A percentile compares a stretch with the other conserved stretches of the same genome.
Conservation (phyloP, 306 rosid species). For the Erythrophleum fordii region DNA sequence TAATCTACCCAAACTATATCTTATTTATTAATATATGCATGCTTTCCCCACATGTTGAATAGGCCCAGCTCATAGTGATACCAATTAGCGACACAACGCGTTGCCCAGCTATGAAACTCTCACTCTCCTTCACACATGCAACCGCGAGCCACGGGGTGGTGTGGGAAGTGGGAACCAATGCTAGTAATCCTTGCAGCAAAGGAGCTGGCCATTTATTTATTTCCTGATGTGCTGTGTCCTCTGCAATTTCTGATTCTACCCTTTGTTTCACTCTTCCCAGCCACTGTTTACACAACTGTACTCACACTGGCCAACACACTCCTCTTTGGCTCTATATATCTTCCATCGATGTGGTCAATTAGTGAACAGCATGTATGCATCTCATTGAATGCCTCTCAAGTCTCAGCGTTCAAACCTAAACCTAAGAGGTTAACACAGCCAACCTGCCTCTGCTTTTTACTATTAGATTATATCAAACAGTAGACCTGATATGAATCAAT, state of each 20-base stretch:
- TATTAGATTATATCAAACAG: too few relatives aligned
- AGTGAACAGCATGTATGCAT: constrained; percentile 25
- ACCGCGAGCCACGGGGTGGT: background rate
- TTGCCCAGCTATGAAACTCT: background rate
- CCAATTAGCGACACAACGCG: background rate
- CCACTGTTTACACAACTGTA: background rate
- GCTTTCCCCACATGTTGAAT: background rate
- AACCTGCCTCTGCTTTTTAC: constrained; percentile 8
- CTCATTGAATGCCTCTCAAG: constrained; percentile 26
- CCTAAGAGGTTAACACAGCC: background rate
- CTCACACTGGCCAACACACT: constrained; percentile 23
- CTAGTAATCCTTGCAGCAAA: constrained; percentile 3
- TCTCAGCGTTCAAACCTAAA: background rate
- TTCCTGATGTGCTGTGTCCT: background rate
- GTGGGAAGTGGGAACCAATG: constrained; percentile 21
- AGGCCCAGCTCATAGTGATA: background rate
- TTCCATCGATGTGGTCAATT: background rate
- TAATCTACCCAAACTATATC: too few relatives aligned
- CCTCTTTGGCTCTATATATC: constrained; percentile 7
- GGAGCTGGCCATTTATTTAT: background rate
- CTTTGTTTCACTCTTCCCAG: background rate
- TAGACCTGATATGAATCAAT: too few relatives aligned
- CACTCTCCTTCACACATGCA: background rate
- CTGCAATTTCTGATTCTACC: background rate
- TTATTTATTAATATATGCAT: too few relatives aligned